These are phyloP conservation scores for Crucibulum laeve DNA, from an alignment of 768 basidiomycete genomes.

Conservation along the genomic window DNA sequence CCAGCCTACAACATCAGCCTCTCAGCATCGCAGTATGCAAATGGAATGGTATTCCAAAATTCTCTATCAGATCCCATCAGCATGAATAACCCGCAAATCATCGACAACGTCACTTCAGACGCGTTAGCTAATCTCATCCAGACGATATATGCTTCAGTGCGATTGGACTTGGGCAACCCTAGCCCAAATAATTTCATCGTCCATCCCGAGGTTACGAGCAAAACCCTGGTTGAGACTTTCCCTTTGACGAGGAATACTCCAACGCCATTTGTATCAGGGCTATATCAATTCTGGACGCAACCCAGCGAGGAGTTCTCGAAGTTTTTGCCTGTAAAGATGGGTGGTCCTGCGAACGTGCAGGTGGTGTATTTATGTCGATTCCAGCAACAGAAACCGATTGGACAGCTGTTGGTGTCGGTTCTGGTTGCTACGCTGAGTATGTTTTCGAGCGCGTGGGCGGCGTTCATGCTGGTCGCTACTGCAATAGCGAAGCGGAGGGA, in stretches of 20 bases:
- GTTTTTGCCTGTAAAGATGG: constrained; percentile 9
- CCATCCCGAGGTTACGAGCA: constrained; percentile 9
- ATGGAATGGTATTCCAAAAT: constrained; percentile 2
- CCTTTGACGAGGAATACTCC: constrained; percentile 7
- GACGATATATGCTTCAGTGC: constrained; percentile 16
- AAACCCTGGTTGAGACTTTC: constrained; percentile 6
- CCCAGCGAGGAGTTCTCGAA: neutral
- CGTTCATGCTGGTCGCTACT: constrained; percentile 13
- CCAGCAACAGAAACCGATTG: constrained; percentile 9
- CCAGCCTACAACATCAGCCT: constrained; percentile 13
- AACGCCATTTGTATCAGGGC: neutral
- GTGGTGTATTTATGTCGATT: constrained; percentile 18
- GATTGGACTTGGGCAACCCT: constrained; percentile 21
- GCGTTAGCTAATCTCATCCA: constrained; percentile 19
- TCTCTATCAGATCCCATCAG: constrained; percentile 1
- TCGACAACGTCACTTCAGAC: constrained; percentile 6
- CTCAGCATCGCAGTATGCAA: constrained; percentile 9
- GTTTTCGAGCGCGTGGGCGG: constrained; percentile 18
- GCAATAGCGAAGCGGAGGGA: constrained; percentile 6
- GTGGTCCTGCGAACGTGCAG: constrained; percentile 15
- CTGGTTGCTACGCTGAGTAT: constrained; percentile 20
- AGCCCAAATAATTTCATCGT: constrained; percentile 23
- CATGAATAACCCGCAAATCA: constrained; percentile 3
- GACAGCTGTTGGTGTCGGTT: constrained; percentile 13
- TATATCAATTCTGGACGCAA: constrained; percentile 9